Evolutionary conservation across 2,329 filamentous ascomycete genomes (phyloP).

Genomic region (Aspergillus thermomutatus): DNA sequence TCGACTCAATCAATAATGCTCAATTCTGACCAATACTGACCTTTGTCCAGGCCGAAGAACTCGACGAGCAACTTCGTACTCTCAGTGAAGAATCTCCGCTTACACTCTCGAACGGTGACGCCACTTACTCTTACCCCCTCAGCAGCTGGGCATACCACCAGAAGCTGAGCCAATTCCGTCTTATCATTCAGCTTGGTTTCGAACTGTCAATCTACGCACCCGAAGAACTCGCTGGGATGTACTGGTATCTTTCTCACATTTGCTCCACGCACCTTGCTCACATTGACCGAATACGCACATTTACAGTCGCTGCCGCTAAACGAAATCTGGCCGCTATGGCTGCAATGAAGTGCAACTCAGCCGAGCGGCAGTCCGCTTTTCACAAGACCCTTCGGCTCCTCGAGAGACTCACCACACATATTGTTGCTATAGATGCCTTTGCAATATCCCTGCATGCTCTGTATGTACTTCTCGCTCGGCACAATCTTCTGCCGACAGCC

Average conservation of each 20-base stretch:
- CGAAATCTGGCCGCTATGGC: conserved; percentile 17
- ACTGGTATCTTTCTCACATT: conserved; percentile 80
- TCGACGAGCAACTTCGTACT: conserved; percentile 65
- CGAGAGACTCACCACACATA: conserved; percentile 61
- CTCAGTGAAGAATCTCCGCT: conserved; percentile 61
- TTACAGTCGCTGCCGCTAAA: conserved; percentile 46
- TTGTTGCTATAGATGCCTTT: conserved; percentile 58
- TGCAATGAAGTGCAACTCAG: conserved; percentile 12
- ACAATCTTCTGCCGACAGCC: conserved; percentile 47
- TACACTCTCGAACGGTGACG: conserved; percentile 51
- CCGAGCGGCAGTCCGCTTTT: conserved; percentile 33
- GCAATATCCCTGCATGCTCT: conserved; percentile 55
- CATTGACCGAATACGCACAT: conserved; percentile 68
- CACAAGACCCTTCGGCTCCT: conserved; percentile 49
- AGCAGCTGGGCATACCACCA: conserved; percentile 88
- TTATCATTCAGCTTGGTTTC: conserved; percentile 86
- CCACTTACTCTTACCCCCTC: conserved; percentile 66
- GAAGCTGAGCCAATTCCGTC: conserved; percentile 84
- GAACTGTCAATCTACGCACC: conserved; percentile 86
- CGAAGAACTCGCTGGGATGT: conserved; percentile 84
- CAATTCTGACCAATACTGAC: conserved; percentile 5
- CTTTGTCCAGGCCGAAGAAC: conserved; percentile 56
- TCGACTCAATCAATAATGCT: background rate
- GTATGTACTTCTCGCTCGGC: conserved; percentile 63
- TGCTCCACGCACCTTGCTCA: conserved; percentile 66